These are phyloP conservation scores for Pyrenopolyporus hunteri DNA, from an alignment of 495 filamentous ascomycete species.

Conservation along the genomic window DNA sequence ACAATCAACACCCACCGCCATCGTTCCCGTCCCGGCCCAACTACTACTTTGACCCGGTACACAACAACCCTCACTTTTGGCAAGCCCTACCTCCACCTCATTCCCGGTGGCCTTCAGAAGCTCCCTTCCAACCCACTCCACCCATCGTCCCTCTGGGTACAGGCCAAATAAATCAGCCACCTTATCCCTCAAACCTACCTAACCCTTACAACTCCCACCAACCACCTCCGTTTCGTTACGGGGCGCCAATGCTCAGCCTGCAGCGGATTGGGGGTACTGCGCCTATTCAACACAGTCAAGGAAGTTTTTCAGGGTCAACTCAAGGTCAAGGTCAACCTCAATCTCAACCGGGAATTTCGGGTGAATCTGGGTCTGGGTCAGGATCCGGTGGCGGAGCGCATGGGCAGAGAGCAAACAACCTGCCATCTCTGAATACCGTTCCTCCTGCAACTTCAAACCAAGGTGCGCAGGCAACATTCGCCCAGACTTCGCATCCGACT, in stretches of 20 bases:
- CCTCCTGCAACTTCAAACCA: conserved; percentile 10
- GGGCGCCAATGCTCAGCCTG: conserved; percentile 26
- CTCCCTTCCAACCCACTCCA: conserved; percentile 8
- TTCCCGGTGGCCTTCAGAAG: conserved; percentile 14
- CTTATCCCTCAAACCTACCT: conserved; percentile 5
- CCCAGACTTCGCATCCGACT: conserved; percentile 15
- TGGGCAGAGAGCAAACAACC: conserved; percentile 13
- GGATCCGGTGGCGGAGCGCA: conserved; percentile 1
- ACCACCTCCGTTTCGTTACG: conserved; percentile 1
- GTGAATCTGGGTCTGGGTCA: conserved; percentile 7
- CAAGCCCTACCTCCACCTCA: conserved; percentile 23
- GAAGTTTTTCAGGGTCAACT: conserved; percentile 16
- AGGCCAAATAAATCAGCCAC: conserved; percentile 23
- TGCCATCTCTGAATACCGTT: conserved; percentile 27
- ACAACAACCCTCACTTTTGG: conserved; percentile 17
- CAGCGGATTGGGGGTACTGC: conserved; percentile 35
- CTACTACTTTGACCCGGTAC: conserved; percentile 28
- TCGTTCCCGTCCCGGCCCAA: conserved; percentile 19
- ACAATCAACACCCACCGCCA: conserved; percentile 21
- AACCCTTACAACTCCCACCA: conserved; percentile 16
- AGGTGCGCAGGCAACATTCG: conserved; percentile 17
- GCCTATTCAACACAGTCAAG: conserved; percentile 34
- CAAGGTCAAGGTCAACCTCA: conserved; percentile 17
- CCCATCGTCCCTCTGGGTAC: conserved; percentile 7
- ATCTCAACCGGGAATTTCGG: conserved; percentile 5